These are phyloP conservation scores for Leccinum variicolor DNA, from an alignment of 768 basidiomycete species.

Conservation along the genomic window DNA sequence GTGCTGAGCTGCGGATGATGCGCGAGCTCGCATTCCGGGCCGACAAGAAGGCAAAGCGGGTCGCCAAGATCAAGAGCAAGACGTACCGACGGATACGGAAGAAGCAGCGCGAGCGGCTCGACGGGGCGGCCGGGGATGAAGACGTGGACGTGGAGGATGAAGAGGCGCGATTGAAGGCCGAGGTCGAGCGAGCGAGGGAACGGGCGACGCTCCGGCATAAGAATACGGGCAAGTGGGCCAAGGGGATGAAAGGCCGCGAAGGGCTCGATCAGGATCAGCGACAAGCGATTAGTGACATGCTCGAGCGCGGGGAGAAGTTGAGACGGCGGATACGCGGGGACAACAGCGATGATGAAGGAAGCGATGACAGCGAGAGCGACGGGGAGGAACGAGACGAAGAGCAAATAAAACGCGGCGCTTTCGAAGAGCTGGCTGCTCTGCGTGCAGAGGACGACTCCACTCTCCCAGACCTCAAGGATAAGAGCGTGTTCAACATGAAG, in stretches of 20 bases:
- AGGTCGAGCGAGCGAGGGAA: slow-evolving; percentile 80
- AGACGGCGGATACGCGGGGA: slow-evolving; percentile 72
- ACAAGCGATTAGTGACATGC: slow-evolving; percentile 79
- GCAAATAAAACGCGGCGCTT: slow-evolving; percentile 60
- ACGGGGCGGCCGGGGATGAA: slow-evolving; percentile 36
- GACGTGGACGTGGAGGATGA: slow-evolving; percentile 38
- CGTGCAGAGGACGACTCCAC: slow-evolving; percentile 37
- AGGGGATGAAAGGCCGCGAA: slow-evolving; percentile 64
- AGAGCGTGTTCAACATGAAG: slow-evolving; percentile 91
- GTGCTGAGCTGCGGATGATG: slow-evolving; percentile 80
- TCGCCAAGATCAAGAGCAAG: slow-evolving; percentile 96
- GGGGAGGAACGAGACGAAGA: slow-evolving; percentile 40
- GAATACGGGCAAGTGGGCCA: slow-evolving; percentile 85
- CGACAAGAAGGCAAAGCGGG: slow-evolving; percentile 83
- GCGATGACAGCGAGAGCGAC: slow-evolving; percentile 41
- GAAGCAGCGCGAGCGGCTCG: slow-evolving; percentile 67
- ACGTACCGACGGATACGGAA: slow-evolving; percentile 83
- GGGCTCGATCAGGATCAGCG: slow-evolving; percentile 63
- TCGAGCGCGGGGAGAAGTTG: slow-evolving; percentile 77
- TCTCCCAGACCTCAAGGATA: slow-evolving; percentile 36
- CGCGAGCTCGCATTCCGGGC: slow-evolving; percentile 93
- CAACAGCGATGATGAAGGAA: slow-evolving; percentile 52
- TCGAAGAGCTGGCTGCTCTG: slow-evolving; percentile 68
- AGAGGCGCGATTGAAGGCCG: slow-evolving; percentile 57
- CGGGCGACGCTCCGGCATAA: slow-evolving; percentile 88